phyloP scores from a whole-genome alignment of 129 eudicot genomes.

The Calendula officinalis region DNA sequence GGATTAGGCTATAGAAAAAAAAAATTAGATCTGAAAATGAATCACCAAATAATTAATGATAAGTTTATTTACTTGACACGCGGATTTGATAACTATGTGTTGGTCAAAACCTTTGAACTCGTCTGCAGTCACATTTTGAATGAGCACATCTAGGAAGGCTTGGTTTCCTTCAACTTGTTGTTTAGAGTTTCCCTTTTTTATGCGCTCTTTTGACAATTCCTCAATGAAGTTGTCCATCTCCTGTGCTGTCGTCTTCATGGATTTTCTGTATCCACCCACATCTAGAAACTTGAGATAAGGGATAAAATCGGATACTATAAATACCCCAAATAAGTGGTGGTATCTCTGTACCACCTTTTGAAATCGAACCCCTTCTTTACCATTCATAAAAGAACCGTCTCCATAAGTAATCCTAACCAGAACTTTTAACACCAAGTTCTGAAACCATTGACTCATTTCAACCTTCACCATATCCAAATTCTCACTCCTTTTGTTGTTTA shows the following conservation, averaged over 20 bases:
- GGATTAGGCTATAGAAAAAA: no score
- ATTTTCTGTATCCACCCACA: slow-evolving; percentile 29
- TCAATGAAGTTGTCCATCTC: slow-evolving; percentile 30
- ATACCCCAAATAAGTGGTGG: slow-evolving; percentile 24
- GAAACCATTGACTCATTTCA: slow-evolving; percentile 17
- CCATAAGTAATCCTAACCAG: slow-evolving; percentile 9
- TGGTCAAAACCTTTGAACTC: slow-evolving; percentile 10
- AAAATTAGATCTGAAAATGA: background rate
- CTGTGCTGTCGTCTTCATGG: slow-evolving; percentile 27
- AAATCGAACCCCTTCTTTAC: slow-evolving; percentile 3
- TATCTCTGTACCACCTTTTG: slow-evolving; percentile 1
- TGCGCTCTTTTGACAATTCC: slow-evolving; percentile 35
- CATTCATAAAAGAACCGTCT: slow-evolving; percentile 1
- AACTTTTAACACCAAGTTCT: background rate
- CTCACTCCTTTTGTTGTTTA: background rate
- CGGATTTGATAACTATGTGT: slow-evolving; percentile 21
- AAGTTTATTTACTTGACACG: slow-evolving; percentile 24
- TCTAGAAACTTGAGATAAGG: slow-evolving; percentile 33
- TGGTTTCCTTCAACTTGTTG: slow-evolving; percentile 15
- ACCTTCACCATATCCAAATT: slow-evolving; percentile 9
- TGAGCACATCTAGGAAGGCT: slow-evolving; percentile 31
- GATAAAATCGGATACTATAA: slow-evolving; percentile 29
- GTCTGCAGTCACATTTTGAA: slow-evolving; percentile 15
- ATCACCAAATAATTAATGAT: no score
- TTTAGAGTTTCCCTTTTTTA: no score